phyloP scores from a whole-genome alignment of 2,329 filamentous ascomycete genomes.

The Ascochyta lentis region DNA sequence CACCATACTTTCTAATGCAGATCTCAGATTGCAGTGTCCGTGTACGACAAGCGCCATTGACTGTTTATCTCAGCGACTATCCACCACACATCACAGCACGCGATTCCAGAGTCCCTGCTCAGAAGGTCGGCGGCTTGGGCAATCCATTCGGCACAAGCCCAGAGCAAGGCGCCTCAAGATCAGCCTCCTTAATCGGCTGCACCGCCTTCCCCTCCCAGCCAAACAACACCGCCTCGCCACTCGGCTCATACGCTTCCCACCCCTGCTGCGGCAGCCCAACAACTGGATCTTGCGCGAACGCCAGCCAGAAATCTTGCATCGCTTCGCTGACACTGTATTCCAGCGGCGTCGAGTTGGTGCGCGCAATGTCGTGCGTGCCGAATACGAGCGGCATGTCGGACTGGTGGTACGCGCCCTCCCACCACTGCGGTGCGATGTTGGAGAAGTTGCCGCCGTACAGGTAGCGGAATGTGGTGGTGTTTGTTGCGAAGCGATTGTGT shows the following conservation, averaged over 20 bases:
- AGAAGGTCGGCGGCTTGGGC: conserved; percentile 14
- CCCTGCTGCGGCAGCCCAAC: conserved; percentile 39
- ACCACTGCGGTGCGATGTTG: conserved; percentile 43
- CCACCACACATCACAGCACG: no score
- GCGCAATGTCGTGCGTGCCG: conserved; percentile 41
- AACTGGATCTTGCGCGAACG: conserved; percentile 45
- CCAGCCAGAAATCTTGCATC: conserved; percentile 49
- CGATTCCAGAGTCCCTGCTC: no score
- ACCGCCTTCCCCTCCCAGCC: conserved; percentile 23
- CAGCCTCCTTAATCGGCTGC: conserved; percentile 26
- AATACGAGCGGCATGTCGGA: conserved; percentile 47
- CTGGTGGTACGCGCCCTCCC: conserved; percentile 48
- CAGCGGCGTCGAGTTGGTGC: conserved; percentile 35
- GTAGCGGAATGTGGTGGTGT: conserved; percentile 46
- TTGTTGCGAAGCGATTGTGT: conserved; percentile 29
- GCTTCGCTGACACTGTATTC: conserved; percentile 41
- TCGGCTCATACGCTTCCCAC: conserved; percentile 42
- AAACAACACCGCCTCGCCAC: conserved; percentile 33
- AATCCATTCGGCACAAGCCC: conserved; percentile 16
- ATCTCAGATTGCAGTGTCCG: no score
- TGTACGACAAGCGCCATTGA: no score
- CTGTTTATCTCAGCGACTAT: no score
- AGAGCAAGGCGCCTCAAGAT: conserved; percentile 30
- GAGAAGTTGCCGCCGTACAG: conserved; percentile 48
- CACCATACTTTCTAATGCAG: no score